phyloP scores from a whole-genome alignment of 352 stramenopile species.

The Phytophthora fragariaefolia region DNA sequence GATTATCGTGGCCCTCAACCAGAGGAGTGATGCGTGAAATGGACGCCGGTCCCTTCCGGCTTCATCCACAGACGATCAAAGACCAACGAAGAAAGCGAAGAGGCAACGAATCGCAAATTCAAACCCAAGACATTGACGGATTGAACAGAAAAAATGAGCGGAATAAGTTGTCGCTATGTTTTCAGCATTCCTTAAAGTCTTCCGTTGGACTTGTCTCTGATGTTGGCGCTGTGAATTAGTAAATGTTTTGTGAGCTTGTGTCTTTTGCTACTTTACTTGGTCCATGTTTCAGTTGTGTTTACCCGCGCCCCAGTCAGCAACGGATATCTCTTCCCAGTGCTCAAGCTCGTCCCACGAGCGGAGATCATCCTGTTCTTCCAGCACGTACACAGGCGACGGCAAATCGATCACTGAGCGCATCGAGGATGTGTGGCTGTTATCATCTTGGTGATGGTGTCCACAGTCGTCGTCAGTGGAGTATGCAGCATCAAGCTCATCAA shows the following conservation, averaged over 20 bases:
- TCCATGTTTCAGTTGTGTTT: constrained; percentile 11
- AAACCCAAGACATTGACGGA: constrained; percentile 6
- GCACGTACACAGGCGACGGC: constrained; percentile 29
- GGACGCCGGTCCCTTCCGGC: constrained; percentile 24
- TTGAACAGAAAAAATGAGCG: constrained; percentile 17
- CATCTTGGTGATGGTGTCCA: constrained; percentile 15
- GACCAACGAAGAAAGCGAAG: constrained; percentile 33
- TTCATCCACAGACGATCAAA: constrained; percentile 15
- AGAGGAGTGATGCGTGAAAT: constrained; percentile 53
- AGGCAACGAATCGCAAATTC: background rate
- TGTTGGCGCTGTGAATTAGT: constrained; percentile 18
- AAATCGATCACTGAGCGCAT: constrained; percentile 35
- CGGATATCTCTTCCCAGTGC: constrained; percentile 25
- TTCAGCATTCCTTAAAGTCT: constrained; percentile 19
- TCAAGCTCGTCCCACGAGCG: constrained; percentile 34
- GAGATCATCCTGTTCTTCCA: constrained; percentile 41
- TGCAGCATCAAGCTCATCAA: constrained; percentile 43
- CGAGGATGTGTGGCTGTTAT: constrained; percentile 20
- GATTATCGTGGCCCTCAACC: constrained; percentile 88
- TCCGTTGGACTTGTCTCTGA: constrained; percentile 23
- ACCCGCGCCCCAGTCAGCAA: background rate
- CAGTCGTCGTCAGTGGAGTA: constrained; percentile 31
- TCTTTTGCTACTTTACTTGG: constrained; percentile 6
- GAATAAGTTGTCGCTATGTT: constrained; percentile 10
- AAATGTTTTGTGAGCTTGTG: constrained; percentile 23